These are phyloP conservation scores for Uronychia binucleata DNA, from an alignment of 73 alveolate genomes.

Conservation along the genomic window DNA sequence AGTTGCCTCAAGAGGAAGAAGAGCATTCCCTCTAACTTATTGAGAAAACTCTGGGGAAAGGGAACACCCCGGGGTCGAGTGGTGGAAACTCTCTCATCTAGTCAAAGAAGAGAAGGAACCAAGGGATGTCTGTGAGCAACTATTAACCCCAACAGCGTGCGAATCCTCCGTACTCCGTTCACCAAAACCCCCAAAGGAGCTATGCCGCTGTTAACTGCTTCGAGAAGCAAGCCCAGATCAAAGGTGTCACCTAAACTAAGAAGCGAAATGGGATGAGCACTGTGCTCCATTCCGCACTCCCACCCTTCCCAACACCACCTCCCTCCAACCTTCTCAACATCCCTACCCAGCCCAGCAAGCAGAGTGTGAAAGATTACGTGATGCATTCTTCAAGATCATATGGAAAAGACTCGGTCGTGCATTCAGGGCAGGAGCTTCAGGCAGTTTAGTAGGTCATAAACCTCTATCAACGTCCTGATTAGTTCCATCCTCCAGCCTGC, in stretches of 20 bases:
- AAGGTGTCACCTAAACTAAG: too few species aligned
- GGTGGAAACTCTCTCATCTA: neutral
- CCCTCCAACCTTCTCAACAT: neutral
- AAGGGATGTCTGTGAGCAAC: neutral
- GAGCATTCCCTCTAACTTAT: too few species aligned
- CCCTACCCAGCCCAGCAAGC: neutral
- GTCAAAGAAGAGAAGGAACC: neutral
- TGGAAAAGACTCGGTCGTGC: neutral
- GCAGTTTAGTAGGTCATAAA: neutral
- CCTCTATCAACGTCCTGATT: neutral
- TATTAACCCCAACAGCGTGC: too few species aligned
- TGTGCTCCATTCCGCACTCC: neutral
- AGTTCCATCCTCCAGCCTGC: too few species aligned
- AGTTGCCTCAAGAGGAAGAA: neutral
- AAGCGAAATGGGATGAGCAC: neutral
- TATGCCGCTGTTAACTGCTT: too few species aligned
- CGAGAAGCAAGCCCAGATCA: too few species aligned
- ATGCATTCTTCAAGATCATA: neutral
- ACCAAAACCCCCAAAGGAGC: too few species aligned
- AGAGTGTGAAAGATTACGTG: neutral
- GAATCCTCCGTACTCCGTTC: too few species aligned
- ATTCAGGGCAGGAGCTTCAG: too few species aligned
- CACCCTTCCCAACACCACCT: neutral
- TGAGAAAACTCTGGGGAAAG: neutral
- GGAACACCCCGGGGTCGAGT: neutral